phyloP scores from a whole-genome alignment of 2,329 filamentous ascomycete species.

The Fusarium buharicum region DNA sequence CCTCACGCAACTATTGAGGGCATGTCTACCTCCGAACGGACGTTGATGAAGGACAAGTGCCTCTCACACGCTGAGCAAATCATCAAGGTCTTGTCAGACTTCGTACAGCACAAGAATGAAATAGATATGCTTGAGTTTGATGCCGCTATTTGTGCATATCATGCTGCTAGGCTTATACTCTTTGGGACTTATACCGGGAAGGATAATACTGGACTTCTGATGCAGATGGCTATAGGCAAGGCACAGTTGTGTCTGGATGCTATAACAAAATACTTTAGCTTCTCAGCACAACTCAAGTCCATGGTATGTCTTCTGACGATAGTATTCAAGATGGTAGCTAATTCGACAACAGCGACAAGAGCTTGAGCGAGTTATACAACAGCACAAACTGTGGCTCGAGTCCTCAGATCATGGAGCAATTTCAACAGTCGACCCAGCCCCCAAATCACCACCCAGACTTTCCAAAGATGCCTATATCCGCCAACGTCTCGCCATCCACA shows the following conservation, averaged over 20 bases:
- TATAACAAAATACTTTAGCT: slow-evolving; percentile 44
- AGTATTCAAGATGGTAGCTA: background rate
- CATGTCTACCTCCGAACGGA: slow-evolving; percentile 38
- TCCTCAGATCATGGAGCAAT: slow-evolving; percentile 35
- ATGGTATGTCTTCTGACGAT: slow-evolving; percentile 24
- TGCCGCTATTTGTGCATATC: slow-evolving; percentile 56
- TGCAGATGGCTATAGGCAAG: slow-evolving; percentile 45
- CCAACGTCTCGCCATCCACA: slow-evolving; percentile 53
- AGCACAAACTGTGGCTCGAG: slow-evolving; percentile 42
- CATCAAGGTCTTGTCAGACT: slow-evolving; percentile 49
- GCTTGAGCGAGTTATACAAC: slow-evolving; percentile 43
- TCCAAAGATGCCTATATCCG: slow-evolving; percentile 42
- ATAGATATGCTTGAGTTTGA: slow-evolving; percentile 53
- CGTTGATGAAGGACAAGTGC: slow-evolving; percentile 47
- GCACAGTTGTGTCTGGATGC: slow-evolving; percentile 43
- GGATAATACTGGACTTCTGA: slow-evolving; percentile 41
- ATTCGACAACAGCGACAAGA: slow-evolving; percentile 35
- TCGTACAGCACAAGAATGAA: slow-evolving; percentile 48
- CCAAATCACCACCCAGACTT: slow-evolving; percentile 26
- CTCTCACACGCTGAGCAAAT: slow-evolving; percentile 54
- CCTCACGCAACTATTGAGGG: slow-evolving; percentile 49
- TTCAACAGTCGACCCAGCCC: slow-evolving; percentile 18
- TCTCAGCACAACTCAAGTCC: slow-evolving; percentile 43
- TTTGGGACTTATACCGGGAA: slow-evolving; percentile 46
- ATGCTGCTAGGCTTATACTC: slow-evolving; percentile 53